Conservation (phyloP, 1,284 basidiomycete genomes). For the Tilletia caries region DNA sequence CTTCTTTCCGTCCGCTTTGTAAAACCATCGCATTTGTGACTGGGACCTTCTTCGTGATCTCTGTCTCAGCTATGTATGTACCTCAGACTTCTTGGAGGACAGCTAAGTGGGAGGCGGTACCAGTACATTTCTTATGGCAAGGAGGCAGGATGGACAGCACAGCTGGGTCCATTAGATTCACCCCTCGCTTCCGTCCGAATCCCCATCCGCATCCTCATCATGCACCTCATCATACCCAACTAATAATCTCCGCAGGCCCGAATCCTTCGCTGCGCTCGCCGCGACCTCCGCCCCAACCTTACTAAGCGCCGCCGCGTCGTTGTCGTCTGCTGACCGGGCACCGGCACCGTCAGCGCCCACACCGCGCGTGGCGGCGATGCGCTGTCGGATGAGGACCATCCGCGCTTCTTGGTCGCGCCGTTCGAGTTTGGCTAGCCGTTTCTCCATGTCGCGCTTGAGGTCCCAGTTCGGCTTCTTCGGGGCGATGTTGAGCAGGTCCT, state of each 20-base stretch:
- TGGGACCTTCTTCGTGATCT: too few relatives aligned
- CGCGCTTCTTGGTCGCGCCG: constrained; percentile 85
- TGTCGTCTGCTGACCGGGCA: background rate
- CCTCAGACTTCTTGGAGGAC: too few relatives aligned
- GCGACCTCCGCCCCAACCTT: constrained; percentile 15
- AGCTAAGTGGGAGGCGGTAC: too few relatives aligned
- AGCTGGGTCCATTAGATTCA: too few relatives aligned
- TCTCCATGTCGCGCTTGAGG: constrained; percentile 87
- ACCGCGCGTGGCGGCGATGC: constrained; percentile 18
- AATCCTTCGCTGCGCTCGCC: constrained; percentile 2
- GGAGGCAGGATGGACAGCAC: too few relatives aligned
- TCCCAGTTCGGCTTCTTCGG: constrained; percentile 97
- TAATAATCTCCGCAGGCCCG: background rate
- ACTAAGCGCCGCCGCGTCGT: constrained; percentile 8
- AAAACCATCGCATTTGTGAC: too few relatives aligned
- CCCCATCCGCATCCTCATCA: background rate
- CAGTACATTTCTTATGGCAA: too few relatives aligned
- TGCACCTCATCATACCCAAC: background rate
- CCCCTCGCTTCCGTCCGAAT: background rate
- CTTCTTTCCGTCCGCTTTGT: too few relatives aligned
- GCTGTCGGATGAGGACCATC: constrained; percentile 82
- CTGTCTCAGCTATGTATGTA: too few relatives aligned
- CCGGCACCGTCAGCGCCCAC: background rate
- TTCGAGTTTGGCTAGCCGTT: constrained; percentile 82
- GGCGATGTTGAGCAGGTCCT: constrained; percentile 95